Conservation (phyloP, 2,329 filamentous ascomycete genomes). For the Sporothrix pallida region DNA sequence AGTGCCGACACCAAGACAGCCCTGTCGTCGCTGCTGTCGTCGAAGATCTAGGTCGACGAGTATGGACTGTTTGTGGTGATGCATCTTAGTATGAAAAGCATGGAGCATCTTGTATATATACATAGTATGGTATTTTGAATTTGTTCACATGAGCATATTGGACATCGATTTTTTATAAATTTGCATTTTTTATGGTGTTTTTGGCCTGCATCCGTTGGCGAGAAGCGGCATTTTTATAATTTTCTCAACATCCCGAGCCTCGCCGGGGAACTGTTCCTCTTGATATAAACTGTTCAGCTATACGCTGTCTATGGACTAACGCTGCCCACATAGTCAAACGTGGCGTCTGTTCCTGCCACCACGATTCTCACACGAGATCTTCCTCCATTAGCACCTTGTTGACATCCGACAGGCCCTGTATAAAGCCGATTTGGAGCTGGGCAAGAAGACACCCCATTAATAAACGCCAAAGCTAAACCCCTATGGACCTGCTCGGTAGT, state of each 20-base stretch:
- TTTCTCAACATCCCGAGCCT: not conserved
- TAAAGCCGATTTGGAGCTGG: not conserved
- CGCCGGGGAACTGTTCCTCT: not conserved
- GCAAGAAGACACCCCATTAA: not conserved
- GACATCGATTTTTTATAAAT: not conserved
- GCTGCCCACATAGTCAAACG: not conserved
- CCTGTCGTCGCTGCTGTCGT: slow-evolving; percentile 68
- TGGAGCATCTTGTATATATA: slow-evolving; percentile 12
- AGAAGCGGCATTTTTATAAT: not conserved
- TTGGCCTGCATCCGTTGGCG: slow-evolving; percentile 36
- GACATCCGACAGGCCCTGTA: not conserved
- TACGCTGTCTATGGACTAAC: too few species aligned
- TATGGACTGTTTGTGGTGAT: not conserved
- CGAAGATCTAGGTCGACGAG: slow-evolving; percentile 51
- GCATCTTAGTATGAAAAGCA: not conserved
- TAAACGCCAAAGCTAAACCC: not conserved
- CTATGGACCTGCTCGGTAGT: not conserved
- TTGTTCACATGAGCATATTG: not conserved
- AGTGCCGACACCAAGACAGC: slow-evolving; percentile 71
- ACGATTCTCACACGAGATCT: not conserved
- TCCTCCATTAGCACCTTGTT: not conserved
- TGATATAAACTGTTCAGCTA: not conserved
- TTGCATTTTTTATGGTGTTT: slow-evolving; percentile 39
- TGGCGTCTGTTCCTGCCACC: not conserved
- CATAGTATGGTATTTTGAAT: not conserved